phyloP scores from a whole-genome alignment of 495 filamentous ascomycete genomes.

The Penicillium tannophilum region DNA sequence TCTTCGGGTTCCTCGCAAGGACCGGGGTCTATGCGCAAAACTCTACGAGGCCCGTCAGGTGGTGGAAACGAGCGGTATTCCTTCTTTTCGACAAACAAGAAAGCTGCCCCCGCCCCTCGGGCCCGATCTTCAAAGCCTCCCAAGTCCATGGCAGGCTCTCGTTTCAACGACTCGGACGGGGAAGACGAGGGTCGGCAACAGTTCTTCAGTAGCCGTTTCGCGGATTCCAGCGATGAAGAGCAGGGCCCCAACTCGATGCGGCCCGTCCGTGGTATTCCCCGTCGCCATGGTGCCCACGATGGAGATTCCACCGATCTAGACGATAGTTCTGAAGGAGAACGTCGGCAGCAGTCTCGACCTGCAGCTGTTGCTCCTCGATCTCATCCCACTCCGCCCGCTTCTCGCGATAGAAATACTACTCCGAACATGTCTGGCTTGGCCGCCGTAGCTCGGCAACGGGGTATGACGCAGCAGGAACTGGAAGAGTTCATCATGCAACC shows the following conservation, averaged over 20 bases:
- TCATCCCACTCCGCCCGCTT: slow-evolving; percentile 14
- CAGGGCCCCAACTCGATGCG: slow-evolving; percentile 40
- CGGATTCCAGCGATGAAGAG: slow-evolving; percentile 79
- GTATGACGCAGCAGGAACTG: slow-evolving; percentile 44
- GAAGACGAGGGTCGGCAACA: slow-evolving; percentile 56
- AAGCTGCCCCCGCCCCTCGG: slow-evolving; percentile 37
- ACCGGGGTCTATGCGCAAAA: slow-evolving; percentile 47
- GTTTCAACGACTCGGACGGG: slow-evolving; percentile 72
- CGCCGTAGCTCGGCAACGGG: slow-evolving; percentile 44
- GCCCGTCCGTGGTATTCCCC: slow-evolving; percentile 68
- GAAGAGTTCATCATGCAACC: slow-evolving; percentile 42
- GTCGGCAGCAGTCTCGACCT: slow-evolving; percentile 14
- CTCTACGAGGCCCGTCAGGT: slow-evolving; percentile 47
- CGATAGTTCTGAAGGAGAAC: slow-evolving; percentile 57
- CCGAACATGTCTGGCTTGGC: slow-evolving; percentile 39
- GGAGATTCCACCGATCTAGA: slow-evolving; percentile 73
- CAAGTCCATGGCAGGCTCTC: slow-evolving; percentile 27
- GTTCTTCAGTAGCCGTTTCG: slow-evolving; percentile 69
- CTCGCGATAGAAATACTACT: slow-evolving; percentile 17
- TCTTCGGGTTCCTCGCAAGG: slow-evolving; percentile 36
- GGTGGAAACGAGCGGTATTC: slow-evolving; percentile 41
- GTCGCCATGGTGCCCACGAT: slow-evolving; percentile 49
- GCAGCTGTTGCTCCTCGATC: slow-evolving; percentile 13
- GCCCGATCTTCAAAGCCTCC: slow-evolving; percentile 21
- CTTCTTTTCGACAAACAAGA: slow-evolving; percentile 51